Conservation (phyloP, 495 filamentous ascomycete species). For the Letharia lupina region DNA sequence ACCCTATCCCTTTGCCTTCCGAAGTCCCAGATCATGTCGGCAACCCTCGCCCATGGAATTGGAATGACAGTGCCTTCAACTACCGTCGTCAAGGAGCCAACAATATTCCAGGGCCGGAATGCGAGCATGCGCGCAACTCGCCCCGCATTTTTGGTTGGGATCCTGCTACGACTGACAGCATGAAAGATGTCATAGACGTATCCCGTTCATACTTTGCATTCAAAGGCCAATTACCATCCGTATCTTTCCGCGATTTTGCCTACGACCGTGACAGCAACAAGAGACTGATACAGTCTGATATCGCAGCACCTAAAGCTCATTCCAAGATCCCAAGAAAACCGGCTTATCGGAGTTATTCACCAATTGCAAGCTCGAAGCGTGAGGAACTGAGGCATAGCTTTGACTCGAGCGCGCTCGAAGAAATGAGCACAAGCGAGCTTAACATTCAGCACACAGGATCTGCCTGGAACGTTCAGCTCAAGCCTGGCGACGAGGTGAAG, state of each 20-base stretch:
- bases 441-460: neutral
- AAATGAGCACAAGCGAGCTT: neutral
- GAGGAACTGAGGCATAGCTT: neutral
- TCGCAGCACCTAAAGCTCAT: neutral
- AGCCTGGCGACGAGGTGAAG: neutral
- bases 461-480: neutral
- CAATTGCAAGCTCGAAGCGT: neutral
- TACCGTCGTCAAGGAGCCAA: slow-evolving; percentile 10
- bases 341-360: neutral
- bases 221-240: slow-evolving; percentile 12
- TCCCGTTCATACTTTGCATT: slow-evolving; percentile 17
- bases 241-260: slow-evolving; percentile 11
- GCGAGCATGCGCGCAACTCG: slow-evolving; percentile 13
- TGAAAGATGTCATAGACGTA: slow-evolving; percentile 18
- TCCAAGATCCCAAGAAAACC: neutral
- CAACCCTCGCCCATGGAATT: slow-evolving; percentile 26
- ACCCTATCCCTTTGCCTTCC: slow-evolving; percentile 24
- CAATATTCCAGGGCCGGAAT: slow-evolving; percentile 1
- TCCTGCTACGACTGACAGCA: slow-evolving; percentile 8
- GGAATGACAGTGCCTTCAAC: slow-evolving; percentile 26
- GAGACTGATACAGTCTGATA: slow-evolving; percentile 11
- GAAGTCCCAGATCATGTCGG: slow-evolving; percentile 22
- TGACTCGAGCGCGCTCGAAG: neutral
- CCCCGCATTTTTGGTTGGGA: slow-evolving; percentile 16
- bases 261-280: slow-evolving; percentile 10